Evolutionary conservation across 2,329 filamentous ascomycete genomes (phyloP).

Genomic region (Verticillium albo-atrum): DNA sequence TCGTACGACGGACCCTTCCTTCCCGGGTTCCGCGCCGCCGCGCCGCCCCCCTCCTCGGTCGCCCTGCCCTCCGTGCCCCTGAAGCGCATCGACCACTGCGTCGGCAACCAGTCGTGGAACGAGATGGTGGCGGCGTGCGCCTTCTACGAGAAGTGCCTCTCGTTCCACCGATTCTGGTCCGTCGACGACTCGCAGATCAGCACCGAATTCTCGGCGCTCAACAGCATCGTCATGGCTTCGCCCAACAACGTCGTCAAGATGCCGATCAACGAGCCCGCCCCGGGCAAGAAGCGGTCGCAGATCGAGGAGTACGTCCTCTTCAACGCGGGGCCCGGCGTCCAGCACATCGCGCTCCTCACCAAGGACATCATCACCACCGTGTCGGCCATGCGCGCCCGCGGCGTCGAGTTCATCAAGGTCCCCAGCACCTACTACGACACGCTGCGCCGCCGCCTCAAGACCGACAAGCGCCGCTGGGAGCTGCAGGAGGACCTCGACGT

Average conservation of each 20-base stretch:
- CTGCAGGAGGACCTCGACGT: constrained; percentile 77
- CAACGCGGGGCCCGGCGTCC: constrained; percentile 84
- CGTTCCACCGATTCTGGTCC: constrained; percentile 96
- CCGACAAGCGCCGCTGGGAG: constrained; percentile 53
- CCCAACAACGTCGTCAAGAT: constrained; percentile 88
- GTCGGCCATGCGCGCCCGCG: constrained; percentile 72
- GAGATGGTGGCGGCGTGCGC: constrained; percentile 67
- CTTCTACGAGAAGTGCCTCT: constrained; percentile 82
- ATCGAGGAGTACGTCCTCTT: constrained; percentile 93
- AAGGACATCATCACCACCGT: constrained; percentile 75
- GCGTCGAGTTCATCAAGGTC: constrained; percentile 89
- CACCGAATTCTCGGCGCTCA: constrained; percentile 87
- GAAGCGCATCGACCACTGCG: constrained; percentile 86
- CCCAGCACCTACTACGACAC: constrained; percentile 81
- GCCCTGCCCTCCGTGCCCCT: constrained; percentile 61
- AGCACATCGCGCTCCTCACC: constrained; percentile 88
- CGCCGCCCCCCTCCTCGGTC: constrained; percentile 29
- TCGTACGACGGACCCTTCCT: constrained; percentile 74
- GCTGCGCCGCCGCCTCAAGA: constrained; percentile 69
- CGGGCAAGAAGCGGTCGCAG: constrained; percentile 85
- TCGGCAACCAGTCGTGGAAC: constrained; percentile 95
- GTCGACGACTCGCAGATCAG: constrained; percentile 91
- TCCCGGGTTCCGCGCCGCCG: constrained; percentile 68
- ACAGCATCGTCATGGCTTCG: constrained; percentile 85
- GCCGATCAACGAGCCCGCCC: constrained; percentile 95